Percentiles rank a stretch among this genome's conserved stretches.
Conservation (phyloP, 2,329 filamentous ascomycete species). For the Alternaria dauci region DNA sequence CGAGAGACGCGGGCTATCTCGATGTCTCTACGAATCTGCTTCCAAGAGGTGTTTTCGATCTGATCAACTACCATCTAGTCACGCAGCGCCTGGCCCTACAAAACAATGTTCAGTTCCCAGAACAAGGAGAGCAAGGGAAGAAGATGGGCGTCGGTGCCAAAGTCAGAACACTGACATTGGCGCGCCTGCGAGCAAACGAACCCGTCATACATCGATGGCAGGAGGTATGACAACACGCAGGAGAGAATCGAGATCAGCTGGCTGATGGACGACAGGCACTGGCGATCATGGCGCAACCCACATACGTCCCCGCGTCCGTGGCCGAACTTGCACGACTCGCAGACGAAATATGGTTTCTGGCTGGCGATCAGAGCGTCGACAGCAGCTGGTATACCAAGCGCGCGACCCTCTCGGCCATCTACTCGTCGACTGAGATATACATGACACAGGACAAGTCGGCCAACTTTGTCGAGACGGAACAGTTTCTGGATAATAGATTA, state of each 20-base stretch:
- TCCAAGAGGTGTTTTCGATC: constrained; percentile 78
- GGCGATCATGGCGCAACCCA: constrained; percentile 86
- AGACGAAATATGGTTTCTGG: constrained; percentile 92
- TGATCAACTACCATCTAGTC: constrained; percentile 80
- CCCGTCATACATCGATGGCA: constrained; percentile 81
- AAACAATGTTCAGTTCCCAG: constrained; percentile 56
- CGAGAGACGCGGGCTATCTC: constrained; percentile 83
- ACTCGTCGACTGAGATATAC: constrained; percentile 80
- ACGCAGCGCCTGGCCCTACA: constrained; percentile 69
- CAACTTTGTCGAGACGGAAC: constrained; percentile 77
- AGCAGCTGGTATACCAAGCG: constrained; percentile 86
- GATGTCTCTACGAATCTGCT: constrained; percentile 87
- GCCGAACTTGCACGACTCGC: constrained; percentile 80
- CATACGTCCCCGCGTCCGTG: constrained; percentile 77
- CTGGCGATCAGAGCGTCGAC: constrained; percentile 84
- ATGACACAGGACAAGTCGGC: constrained; percentile 88
- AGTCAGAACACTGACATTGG: constrained; percentile 76
- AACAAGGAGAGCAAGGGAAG: constrained; percentile 43
- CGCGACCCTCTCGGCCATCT: constrained; percentile 69
- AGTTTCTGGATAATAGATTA: constrained; percentile 79
- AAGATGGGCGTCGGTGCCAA: constrained; percentile 65
- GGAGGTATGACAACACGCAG: constrained; percentile 69
- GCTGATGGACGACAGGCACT: constrained; percentile 68
- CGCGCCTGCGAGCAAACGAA: constrained; percentile 77
- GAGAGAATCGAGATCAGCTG: background rate